phyloP scores from a whole-genome alignment of 2,329 filamentous ascomycete species.

The Paracorniculantispora psalliotae region DNA sequence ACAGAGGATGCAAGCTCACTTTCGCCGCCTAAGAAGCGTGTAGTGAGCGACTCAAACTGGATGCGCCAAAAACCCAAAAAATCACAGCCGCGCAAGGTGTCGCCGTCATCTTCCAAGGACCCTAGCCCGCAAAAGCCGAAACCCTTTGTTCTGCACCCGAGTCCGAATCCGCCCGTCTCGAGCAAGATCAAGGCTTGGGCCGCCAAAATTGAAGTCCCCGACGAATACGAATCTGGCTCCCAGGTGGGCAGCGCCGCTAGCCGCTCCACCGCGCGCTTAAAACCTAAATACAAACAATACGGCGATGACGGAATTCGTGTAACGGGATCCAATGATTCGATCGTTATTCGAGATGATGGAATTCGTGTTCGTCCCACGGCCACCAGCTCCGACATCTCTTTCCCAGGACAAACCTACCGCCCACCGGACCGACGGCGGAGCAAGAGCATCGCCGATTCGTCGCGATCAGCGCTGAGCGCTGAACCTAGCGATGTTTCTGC shows the following conservation, averaged over 20 bases:
- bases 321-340: conserved; percentile 15
- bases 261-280: conserved; percentile 10
- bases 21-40: conserved; percentile 76
- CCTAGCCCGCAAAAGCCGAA: conserved; percentile 43
- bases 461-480: neutral
- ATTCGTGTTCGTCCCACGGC: conserved; percentile 15
- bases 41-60: conserved; percentile 93
- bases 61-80: conserved; percentile 55
- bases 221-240: conserved; percentile 26
- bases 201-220: conserved; percentile 46
- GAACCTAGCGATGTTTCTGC: conserved; percentile 7
- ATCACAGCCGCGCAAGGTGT: conserved; percentile 38
- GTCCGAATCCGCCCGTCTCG: conserved; percentile 50
- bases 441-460: conserved; percentile 7
- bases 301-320: conserved; percentile 29
- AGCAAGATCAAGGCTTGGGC: conserved; percentile 62
- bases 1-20: conserved; percentile 40
- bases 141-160: conserved; percentile 50
- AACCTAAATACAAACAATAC: conserved; percentile 8
- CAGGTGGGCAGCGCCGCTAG: conserved; percentile 26
- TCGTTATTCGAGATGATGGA: conserved; percentile 16
- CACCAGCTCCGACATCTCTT: conserved; percentile 19
- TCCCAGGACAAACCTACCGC: conserved; percentile 13
- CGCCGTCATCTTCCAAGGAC: conserved; percentile 24
- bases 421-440: conserved; percentile 9